Evolutionary conservation across 331 rosid species (phyloP).

Genomic region (Rosa hybrid): DNA sequence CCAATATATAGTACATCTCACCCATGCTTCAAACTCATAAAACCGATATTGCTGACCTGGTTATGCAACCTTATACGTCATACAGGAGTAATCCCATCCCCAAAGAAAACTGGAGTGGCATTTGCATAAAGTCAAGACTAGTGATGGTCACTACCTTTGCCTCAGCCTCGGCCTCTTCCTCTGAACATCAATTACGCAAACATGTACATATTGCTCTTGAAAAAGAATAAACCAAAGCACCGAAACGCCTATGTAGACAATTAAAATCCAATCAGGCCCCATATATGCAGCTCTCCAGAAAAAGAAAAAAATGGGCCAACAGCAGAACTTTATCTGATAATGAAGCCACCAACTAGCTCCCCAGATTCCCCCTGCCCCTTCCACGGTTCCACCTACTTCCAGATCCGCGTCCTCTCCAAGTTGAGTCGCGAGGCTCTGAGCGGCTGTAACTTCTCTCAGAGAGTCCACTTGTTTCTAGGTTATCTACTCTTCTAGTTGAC

Average conservation of each 20-base stretch:
- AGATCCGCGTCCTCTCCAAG: conserved; percentile 41
- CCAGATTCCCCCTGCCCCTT: conserved; percentile 34
- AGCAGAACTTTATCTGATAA: conserved; percentile 24
- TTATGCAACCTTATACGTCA: conserved; percentile 11
- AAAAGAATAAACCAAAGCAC: conserved; percentile 15
- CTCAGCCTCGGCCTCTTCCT: conserved; percentile 5
- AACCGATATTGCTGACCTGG: neutral
- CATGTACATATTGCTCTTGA: conserved; percentile 9
- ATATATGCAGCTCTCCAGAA: conserved; percentile 14
- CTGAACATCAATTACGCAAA: neutral
- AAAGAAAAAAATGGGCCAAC: conserved; percentile 14
- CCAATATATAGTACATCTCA: conserved; percentile 10
- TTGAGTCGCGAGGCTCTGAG: conserved; percentile 41
- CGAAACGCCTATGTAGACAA: conserved; percentile 15
- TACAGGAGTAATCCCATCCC: neutral
- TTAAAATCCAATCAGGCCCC: conserved; percentile 15
- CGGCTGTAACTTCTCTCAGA: conserved; percentile 41
- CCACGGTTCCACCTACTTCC: conserved; percentile 45
- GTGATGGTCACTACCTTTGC: neutral
- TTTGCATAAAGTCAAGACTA: neutral
- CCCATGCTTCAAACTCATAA: neutral
- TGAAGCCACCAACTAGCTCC: conserved; percentile 21
- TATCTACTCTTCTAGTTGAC: conserved; percentile 49
- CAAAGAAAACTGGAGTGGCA: neutral
- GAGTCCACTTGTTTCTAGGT: conserved; percentile 46